Conservation (phyloP, 2,329 filamentous ascomycete genomes). For the Magnaporthiopsis poae region DNA sequence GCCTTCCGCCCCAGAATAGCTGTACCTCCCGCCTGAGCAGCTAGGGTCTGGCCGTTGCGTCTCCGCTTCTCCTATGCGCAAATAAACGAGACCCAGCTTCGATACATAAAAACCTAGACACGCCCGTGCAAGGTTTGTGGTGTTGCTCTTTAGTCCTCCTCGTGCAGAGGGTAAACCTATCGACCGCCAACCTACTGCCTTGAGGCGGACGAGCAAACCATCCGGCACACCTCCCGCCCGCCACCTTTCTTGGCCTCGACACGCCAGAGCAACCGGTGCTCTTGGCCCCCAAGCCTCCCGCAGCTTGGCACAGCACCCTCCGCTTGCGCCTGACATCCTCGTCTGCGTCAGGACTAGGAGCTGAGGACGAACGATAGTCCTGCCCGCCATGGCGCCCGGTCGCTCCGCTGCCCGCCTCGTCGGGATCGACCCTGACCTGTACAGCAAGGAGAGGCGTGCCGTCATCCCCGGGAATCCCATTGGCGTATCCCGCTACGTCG, state of each 20-base stretch:
- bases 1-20: neutral
- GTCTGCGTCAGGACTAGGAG: too few relatives aligned
- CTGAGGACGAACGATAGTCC: neutral
- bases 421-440: slow-evolving; percentile 8
- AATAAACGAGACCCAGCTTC: neutral
- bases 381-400: slow-evolving; percentile 5
- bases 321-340: too few relatives aligned
- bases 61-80: neutral
- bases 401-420: slow-evolving; percentile 4
- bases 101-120: neutral
- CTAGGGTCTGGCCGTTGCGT: neutral
- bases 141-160: neutral
- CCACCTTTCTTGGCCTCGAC: neutral
- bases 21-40: too few relatives aligned
- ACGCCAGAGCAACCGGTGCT: neutral
- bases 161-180: neutral
- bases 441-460: slow-evolving; percentile 7
- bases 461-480: slow-evolving; percentile 21
- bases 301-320: too few relatives aligned
- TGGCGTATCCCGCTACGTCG: slow-evolving; percentile 36
- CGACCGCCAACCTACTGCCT: neutral
- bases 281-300: too few relatives aligned
- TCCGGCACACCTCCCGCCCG: too few relatives aligned
- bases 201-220: neutral
- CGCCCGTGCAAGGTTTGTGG: neutral